A percentile compares a stretch with the other conserved stretches of the same genome.
phyloP scores from a whole-genome alignment of 1,284 basidiomycete genomes.

The Ganoderma leucocontextum region DNA sequence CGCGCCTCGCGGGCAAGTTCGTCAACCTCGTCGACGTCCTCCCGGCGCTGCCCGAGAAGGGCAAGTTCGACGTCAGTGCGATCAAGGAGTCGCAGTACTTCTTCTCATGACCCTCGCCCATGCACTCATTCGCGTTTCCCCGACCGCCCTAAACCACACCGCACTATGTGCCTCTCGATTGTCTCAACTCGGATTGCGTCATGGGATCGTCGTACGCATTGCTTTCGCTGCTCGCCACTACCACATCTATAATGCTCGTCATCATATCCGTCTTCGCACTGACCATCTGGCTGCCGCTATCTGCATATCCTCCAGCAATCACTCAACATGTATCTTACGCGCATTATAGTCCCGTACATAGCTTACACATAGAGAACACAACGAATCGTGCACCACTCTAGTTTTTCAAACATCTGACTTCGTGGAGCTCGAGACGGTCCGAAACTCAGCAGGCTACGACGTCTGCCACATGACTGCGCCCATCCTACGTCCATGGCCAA shows the following conservation, averaged over 20 bases:
- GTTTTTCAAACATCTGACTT: not conserved
- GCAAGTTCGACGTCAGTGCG: slow-evolving; percentile 86
- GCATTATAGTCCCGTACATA: slow-evolving; percentile 27
- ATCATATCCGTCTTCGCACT: not conserved
- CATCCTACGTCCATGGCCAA: too few species aligned
- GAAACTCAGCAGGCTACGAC: too few species aligned
- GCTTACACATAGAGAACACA: slow-evolving; percentile 19
- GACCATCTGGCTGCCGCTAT: not conserved
- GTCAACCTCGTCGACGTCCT: slow-evolving; percentile 81
- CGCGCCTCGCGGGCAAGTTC: slow-evolving; percentile 57
- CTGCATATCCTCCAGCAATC: slow-evolving; percentile 13
- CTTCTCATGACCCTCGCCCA: slow-evolving; percentile 53
- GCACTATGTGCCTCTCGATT: not conserved
- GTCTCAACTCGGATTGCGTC: slow-evolving; percentile 9
- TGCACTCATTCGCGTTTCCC: too few species aligned
- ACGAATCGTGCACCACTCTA: slow-evolving; percentile 7
- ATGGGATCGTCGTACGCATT: slow-evolving; percentile 13
- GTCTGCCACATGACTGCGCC: too few species aligned
- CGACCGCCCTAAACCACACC: not conserved
- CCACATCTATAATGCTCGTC: not conserved
- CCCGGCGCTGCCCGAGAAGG: slow-evolving; percentile 88
- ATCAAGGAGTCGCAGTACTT: slow-evolving; percentile 91
- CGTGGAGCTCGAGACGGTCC: too few species aligned
- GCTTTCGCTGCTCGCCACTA: slow-evolving; percentile 11
- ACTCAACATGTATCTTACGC: slow-evolving; percentile 32